Base-by-base conservation (phyloP, 1,284 basidiomycete genomes). In the Ceratobasidium sp. region DNA sequence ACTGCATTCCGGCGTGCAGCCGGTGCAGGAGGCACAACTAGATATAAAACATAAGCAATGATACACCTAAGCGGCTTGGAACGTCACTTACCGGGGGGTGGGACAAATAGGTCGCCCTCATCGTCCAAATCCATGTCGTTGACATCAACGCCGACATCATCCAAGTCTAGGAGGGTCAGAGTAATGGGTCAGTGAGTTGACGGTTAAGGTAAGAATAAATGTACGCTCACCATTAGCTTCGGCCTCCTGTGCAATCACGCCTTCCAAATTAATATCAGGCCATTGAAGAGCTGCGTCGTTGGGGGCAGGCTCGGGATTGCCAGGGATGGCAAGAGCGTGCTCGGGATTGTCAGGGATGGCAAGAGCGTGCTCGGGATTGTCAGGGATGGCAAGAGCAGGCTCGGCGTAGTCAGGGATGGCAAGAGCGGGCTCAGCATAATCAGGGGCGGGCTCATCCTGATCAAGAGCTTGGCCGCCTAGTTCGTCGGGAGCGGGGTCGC, bases 111-210 rank as follows among this genome's bases (percentile, higher is more conserved):
- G 10, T 35, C 33, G 7, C 41, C 59, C 5, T 16, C 30, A 18
- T 60, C 35, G 59, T 60, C 59, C 54, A 57, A 57, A 57, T 57
- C 27, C 54, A 57, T 57, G 8, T 30, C 54, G 54, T 27, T 27
- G 16, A 14, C 10, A 27, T 57, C 54, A 30, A 30, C 27, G 41
- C 10, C 41, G 8, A 44, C 8, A 12, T 8, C 2, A 8, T 44
- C 41, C 54, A 57, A 27, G 8, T 12, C 54, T 55, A 18, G 20
- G 12, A 12, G 54, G 4, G 54, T 27, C 7, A 27, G 27, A 27
- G 27, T 3, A 30, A 57, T 33, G 16, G 10, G 14, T 44, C 2
- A 12, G 41, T 27, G 14, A 57, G 27, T 57, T 55, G 30, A 23
- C 54, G 1, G 10, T 16, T 55, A 55, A 20, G 27, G 8, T 16